Evolutionary conservation across 75 land plant genomes (phyloP).

Genomic region (Selaginella moellendorffii): DNA sequence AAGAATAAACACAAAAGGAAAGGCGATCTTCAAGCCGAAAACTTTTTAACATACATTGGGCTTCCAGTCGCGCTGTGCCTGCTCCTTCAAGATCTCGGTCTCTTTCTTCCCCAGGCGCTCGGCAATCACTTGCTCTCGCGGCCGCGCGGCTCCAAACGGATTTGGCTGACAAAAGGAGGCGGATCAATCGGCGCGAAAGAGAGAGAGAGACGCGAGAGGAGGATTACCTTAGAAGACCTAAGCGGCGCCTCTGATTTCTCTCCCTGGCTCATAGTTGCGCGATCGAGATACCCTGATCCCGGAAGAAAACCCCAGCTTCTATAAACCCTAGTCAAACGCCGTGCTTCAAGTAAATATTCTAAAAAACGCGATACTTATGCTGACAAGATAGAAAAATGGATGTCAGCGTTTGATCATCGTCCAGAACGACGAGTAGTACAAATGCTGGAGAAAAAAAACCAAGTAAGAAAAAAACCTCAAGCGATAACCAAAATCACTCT

Average conservation of each 20-base stretch:
- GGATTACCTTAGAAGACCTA: too few relatives aligned
- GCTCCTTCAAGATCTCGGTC: slow-evolving; percentile 5
- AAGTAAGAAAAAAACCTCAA: background rate
- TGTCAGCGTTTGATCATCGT: background rate
- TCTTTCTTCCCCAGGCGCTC: background rate
- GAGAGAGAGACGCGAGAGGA: too few relatives aligned
- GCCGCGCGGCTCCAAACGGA: slow-evolving; percentile 5
- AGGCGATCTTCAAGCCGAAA: background rate
- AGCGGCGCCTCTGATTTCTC: too few relatives aligned
- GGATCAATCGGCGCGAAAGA: too few relatives aligned
- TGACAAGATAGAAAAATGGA: too few relatives aligned
- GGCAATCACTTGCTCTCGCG: background rate
- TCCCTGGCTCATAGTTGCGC: too few relatives aligned
- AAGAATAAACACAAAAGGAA: background rate
- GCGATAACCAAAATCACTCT: background rate
- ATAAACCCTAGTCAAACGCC: too few relatives aligned
- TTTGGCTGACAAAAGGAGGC: too few relatives aligned
- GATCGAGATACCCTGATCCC: too few relatives aligned
- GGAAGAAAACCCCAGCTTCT: too few relatives aligned
- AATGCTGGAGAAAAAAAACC: background rate
- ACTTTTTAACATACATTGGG: slow-evolving; percentile 6
- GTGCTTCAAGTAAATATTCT: too few relatives aligned
- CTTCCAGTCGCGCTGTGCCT: slow-evolving; percentile 7
- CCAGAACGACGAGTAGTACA: background rate
- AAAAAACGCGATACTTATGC: too few relatives aligned